Evolutionary conservation across 1,139 yeast species (phyloP).

Genomic region (Spathaspora jeffriesii): DNA sequence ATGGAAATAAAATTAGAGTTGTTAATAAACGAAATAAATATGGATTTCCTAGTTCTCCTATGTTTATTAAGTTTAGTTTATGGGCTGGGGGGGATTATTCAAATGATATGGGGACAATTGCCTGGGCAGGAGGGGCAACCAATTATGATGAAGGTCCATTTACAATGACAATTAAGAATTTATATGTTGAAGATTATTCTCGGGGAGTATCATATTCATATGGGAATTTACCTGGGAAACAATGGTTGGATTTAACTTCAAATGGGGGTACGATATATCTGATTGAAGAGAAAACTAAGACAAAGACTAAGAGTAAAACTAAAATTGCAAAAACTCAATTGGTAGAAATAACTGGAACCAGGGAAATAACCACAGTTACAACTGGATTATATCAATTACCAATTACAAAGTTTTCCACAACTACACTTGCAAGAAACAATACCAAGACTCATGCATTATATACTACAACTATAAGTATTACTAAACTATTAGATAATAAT

Average conservation of each 20-base stretch:
- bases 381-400: slow-evolving; percentile 2
- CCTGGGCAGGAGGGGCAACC: slow-evolving; percentile 45
- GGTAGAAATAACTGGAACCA: neutral
- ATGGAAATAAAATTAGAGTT: slow-evolving; percentile 27
- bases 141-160: slow-evolving; percentile 35
- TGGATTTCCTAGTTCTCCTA: slow-evolving; percentile 40
- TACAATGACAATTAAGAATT: slow-evolving; percentile 29
- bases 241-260: slow-evolving; percentile 16
- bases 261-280: slow-evolving; percentile 11
- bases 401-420: neutral
- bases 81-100: slow-evolving; percentile 45
- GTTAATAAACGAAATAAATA: slow-evolving; percentile 20
- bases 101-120: slow-evolving; percentile 36
- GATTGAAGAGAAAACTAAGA: neutral
- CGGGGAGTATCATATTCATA: slow-evolving; percentile 30
- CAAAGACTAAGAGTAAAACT: neutral
- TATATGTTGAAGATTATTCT: slow-evolving; percentile 34
- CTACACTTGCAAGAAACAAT: neutral
- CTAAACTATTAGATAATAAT: neutral
- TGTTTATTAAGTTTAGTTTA: slow-evolving; percentile 37
- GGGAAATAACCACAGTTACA: slow-evolving; percentile 1
- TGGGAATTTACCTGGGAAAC: slow-evolving; percentile 19
- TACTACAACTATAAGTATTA: neutral
- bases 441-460: neutral
- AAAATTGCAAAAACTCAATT: neutral